Base-by-base conservation (phyloP, 495 filamentous ascomycete genomes). In the Neurospora sp. region DNA sequence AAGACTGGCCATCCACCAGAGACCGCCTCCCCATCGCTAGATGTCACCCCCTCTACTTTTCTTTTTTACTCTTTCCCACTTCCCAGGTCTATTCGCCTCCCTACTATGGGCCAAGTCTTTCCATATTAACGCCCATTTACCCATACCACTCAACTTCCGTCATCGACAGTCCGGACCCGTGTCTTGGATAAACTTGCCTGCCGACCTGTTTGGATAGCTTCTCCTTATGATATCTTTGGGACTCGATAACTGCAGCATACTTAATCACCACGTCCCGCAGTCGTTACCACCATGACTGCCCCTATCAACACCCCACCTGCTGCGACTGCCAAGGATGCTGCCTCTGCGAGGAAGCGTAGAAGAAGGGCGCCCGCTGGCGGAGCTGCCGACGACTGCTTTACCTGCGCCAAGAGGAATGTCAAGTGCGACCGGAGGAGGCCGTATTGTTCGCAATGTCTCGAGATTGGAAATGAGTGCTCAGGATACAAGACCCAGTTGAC, bases 401-500 rank as follows among this genome's bases (percentile, higher is more conserved):
- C 95, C 40, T 99, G 96, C 83, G 86, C 90, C 75, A 95, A 93
- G 78, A 88, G 90, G 75, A 90, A 90, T 69, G 86, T 89, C 70
- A 92, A 92, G 80, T 99, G 96, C 83, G 96, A 99, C 82, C 90
- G 96, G 70, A 89, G 93, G 79, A 88, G 96, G 75, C 96, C 96
- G 16, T 99, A 98, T 81, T 99, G 96, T 81, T 94, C 93, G 65
- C 94, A 93, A 80, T 99, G 96, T 82, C 87, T 99, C 69, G 94
- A 97, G 71, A 84, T 91, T 73, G 93, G 94, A 71, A 95, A 93
- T 78, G 94, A 97, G 80, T 99, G 96, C 84, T 94, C 93, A 59
- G 96, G 96, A 73, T 99, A 99, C 85, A 96, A 96, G 83, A 98
- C 96, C 27, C 93, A 94, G 68, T 88, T 99, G 84, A 99, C 96